Evolutionary conservation across 1,139 yeast genomes (phyloP), one percentile per base, ranked within the genome.

Genomic region (Torulaspora pretoriensis): DNA sequence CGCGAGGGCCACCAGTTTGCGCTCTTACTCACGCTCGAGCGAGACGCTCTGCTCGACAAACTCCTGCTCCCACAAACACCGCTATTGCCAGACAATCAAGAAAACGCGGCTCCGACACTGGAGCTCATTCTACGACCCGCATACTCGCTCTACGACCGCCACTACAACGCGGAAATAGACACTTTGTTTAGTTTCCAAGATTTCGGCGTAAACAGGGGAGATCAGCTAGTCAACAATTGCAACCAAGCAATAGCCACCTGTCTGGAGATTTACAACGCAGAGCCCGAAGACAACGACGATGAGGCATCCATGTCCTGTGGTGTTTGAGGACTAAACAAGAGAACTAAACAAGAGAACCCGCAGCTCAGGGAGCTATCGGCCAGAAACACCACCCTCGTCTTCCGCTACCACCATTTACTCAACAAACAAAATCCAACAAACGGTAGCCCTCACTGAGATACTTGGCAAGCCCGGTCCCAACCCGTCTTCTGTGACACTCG

Each of bases 131-230:
- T 68, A 8, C 47, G 57, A 8, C 72, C 73, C n/a, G 58, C 55
- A 34, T 65, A 60, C 44, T 57, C 60, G 1, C 65, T 61, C 42
- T 57, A 55, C 46, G 72, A 68, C 32, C 55, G 71, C 38, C 65
- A 62, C 43, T 65, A 61, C 45, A 67, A 64, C 47, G 56, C 60
- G 8, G 50, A 56, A 10, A 57, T 64, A 3, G 73, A 69, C 38
- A 54, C 54, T 3, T 51, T 69, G 13, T 69, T 69, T 51, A 66
- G 68, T 1, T 66, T 62, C 48, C 59, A 57, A n/a, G 57, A 60
- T 46, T 68, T 68, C 54, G 72, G 72, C 0, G 52, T 62, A 12
- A 68, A 68, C 45, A 57, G 66, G 43, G 72, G 72, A 3, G 67
- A 68, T 38, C 64, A 62, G 22, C 52, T 69, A 61, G 68, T 68